Conservation (phyloP, 306 rosid species). For the Elaeagnus macrophylla region DNA sequence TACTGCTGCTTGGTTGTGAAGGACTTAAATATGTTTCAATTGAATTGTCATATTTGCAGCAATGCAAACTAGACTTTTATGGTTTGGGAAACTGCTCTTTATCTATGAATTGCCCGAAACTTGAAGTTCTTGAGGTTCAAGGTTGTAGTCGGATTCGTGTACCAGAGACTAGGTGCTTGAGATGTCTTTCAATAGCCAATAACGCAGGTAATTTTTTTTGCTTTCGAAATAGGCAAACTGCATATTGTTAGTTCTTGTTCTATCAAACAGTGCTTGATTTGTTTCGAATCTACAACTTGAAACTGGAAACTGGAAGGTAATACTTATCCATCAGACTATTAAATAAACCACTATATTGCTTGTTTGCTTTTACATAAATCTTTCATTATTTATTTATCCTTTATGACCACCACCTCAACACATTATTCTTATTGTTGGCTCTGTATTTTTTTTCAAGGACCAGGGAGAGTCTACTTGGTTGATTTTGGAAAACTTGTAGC, state of each 20-base stretch:
- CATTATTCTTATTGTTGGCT: no score
- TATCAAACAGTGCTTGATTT: neutral
- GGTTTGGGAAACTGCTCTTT: slow-evolving; percentile 76
- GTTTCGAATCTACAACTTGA: neutral
- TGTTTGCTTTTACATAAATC: no score
- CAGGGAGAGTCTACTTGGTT: slow-evolving; percentile 85
- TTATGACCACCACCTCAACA: no score
- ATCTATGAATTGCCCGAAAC: slow-evolving; percentile 47
- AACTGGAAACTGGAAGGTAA: no score
- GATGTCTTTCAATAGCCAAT: slow-evolving; percentile 62
- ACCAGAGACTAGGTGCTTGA: slow-evolving; percentile 46
- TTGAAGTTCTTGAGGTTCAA: slow-evolving; percentile 81
- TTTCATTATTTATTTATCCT: no score
- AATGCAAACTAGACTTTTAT: slow-evolving; percentile 81
- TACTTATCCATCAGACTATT: no score
- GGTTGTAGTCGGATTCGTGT: slow-evolving; percentile 94
- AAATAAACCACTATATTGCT: no score
- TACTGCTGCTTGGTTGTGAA: slow-evolving; percentile 81
- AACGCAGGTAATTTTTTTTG: slow-evolving; percentile 47
- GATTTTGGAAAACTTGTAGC: slow-evolving; percentile 69
- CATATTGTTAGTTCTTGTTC: neutral
- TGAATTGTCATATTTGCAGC: slow-evolving; percentile 49
- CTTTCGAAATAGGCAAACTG: neutral
- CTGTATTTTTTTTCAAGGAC: neutral
- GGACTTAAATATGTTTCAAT: slow-evolving; percentile 59